Base-by-base conservation (phyloP, 352 stramenopile genomes). In the Detonula confervacea region DNA sequence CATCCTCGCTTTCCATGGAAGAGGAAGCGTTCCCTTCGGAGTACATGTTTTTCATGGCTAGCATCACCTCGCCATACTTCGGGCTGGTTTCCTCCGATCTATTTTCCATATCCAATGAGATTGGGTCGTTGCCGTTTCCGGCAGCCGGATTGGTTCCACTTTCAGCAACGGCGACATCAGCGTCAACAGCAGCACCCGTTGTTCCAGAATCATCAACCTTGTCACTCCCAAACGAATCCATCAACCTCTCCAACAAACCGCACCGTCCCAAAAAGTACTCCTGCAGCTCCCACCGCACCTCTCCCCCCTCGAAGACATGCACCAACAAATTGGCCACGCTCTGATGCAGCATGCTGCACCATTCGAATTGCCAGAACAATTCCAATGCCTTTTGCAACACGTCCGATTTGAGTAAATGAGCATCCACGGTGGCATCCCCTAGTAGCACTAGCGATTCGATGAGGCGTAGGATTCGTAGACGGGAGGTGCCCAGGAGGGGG, bases 301-400 rank as follows among this genome's bases (percentile, higher is more conserved):
- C 86, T 42, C 77, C 73, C 4, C 88, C 86, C 80, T 95, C 90
- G 63, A 95, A 89, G 14, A 94, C 81, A 66, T 95, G 88, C n/a
- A 95, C 90, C 30, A 95, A 71, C 20, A 94, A 83, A 64, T 95
- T 95, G 4, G 90, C 86, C 9, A 91, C 87, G 52, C 80, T 90
- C 63, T 95, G 90, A 80, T 95, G 90, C 3, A 95, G 76, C 88
- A 94, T 92, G 25, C 77, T 91, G 71, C 87, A 92, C 85, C 87
- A 93, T 64, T 92, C 80, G 74, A 93, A 94, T 61, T 89, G 77
- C 86, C 88, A 95, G 61, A 95, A 95, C 11, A 95, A 67, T 74
- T 94, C 82, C 24, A 94, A 56, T 59, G 84, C 91, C 9, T 80
- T 73, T 73, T 88, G 66, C 62, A 94, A 73, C 22, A 78, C 86